Percentiles rank a stretch among this genome's conserved stretches.
These are phyloP conservation scores for Myriosclerotinia duriaeana DNA, from an alignment of 2,329 filamentous ascomycete species.

Conservation along the genomic window DNA sequence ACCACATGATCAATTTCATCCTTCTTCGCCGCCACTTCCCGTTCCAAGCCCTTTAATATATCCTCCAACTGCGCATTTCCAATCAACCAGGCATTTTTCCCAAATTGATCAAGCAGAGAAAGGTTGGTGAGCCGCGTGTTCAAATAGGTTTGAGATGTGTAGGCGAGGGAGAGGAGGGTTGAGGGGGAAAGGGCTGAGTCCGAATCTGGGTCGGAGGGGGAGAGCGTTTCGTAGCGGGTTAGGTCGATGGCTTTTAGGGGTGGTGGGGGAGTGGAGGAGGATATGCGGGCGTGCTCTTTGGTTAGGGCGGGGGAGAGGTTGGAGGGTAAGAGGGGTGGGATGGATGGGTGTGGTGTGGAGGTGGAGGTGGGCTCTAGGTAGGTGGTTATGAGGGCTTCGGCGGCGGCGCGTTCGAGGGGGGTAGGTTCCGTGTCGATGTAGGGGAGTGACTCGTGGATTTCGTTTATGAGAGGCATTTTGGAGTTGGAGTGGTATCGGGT, in stretches of 20 bases:
- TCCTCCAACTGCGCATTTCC: constrained; percentile 78
- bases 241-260: constrained; percentile 69
- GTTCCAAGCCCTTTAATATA: constrained; percentile 67
- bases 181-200: constrained; percentile 44
- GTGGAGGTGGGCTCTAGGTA: constrained; percentile 51
- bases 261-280: constrained; percentile 33
- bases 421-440: constrained; percentile 76
- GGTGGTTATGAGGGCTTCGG: constrained; percentile 66
- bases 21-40: constrained; percentile 67
- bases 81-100: constrained; percentile 89
- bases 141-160: constrained; percentile 59
- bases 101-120: constrained; percentile 43
- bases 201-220: constrained; percentile 46
- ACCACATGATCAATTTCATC: constrained; percentile 73
- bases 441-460: constrained; percentile 38
- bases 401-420: constrained; percentile 59
- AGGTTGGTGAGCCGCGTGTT: constrained; percentile 40
- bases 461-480: constrained; percentile 37
- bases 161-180: constrained; percentile 49
- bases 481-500: neutral
- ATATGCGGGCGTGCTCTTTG: constrained; percentile 54
- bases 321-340: constrained; percentile 56
- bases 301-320: constrained; percentile 65
- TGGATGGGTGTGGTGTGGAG: constrained; percentile 48
- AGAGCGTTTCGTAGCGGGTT: constrained; percentile 73